These are phyloP conservation scores for Hydnum rufescens DNA, from an alignment of 768 basidiomycete species.

Conservation along the genomic window DNA sequence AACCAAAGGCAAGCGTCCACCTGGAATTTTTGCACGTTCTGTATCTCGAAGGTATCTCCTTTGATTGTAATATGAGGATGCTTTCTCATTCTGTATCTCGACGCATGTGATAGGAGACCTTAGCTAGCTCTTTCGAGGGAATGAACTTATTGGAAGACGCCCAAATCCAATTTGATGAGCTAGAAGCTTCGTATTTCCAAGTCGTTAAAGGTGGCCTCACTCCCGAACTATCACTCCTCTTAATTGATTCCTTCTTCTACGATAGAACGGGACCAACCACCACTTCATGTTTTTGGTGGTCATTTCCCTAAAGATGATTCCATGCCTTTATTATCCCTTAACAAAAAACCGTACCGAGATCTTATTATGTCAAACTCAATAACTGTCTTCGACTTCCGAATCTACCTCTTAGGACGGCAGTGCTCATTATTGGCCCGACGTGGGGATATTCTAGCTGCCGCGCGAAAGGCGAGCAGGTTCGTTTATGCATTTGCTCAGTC, in stretches of 20 bases:
- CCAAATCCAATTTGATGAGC: slow-evolving; percentile 70
- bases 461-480: slow-evolving; percentile 51
- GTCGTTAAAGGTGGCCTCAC: slow-evolving; percentile 17
- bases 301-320: slow-evolving; percentile 57
- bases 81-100: slow-evolving; percentile 9
- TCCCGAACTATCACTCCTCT: not conserved
- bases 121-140: slow-evolving; percentile 81
- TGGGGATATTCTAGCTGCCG: slow-evolving; percentile 48
- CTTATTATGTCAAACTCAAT: slow-evolving; percentile 79
- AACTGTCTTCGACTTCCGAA: slow-evolving; percentile 81
- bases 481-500: slow-evolving; percentile 56
- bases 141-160: slow-evolving; percentile 84
- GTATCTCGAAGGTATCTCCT: slow-evolving; percentile 68
- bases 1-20: slow-evolving; percentile 81
- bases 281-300: slow-evolving; percentile 77
- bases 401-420: slow-evolving; percentile 77
- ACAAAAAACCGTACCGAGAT: slow-evolving; percentile 73
- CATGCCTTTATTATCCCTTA: slow-evolving; percentile 51
- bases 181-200: slow-evolving; percentile 59
- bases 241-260: not conserved
- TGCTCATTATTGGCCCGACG: slow-evolving; percentile 53
- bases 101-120: slow-evolving; percentile 48
- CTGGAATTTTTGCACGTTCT: slow-evolving; percentile 98
- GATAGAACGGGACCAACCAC: slow-evolving; percentile 68
- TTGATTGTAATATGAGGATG: not conserved